Base-by-base conservation (phyloP, 2,329 filamentous ascomycete species). In the Pyrenochaeta sp. region DNA sequence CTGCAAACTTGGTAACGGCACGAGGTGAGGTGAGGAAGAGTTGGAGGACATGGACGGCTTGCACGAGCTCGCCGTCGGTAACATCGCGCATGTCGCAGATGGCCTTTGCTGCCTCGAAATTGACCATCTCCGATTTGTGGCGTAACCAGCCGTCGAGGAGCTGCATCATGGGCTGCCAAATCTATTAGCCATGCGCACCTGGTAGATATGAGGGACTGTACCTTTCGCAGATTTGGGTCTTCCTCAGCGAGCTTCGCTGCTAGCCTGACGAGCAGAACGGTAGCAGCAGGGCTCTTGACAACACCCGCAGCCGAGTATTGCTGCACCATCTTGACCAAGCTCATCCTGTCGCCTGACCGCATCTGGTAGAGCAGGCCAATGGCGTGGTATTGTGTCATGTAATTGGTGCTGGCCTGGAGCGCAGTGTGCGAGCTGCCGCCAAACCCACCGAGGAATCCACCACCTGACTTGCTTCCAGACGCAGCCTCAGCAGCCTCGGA, bases 281-380 rank as follows among this genome's bases (percentile, higher is more conserved):
- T 89, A 30, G 93, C 95, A 55, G 94, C 91, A 17, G 95, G 92
- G 77, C 91, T 97, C 87, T 97, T 98, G 58, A 98, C 89, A 10
- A 92, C 92, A 53, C 95, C 95, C 14, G 92, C 87, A 47, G 89
- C 89, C 46, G 92, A 92, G 75, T 97, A 98, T 77, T 99, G 95
- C 81, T 99, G 95, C n/a, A 99, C 94, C 95, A 99, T 98, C 85
- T 99, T 99, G 56, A 98, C 94, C 67, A 99, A 81, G 18, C 95
- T 93, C 95, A 99, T 99, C 69, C 95, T 88, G 77, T 99, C 95
- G 76, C 97, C 93, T 69, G 90, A 90, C 71, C 95, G 90, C 92
- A 98, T 98, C 79, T 98, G 94, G 77, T 98, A 99, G 39, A 99
- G 80, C 49, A 99, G 85, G 60, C 95, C 95, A 80, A 99, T 97